phyloP scores from a whole-genome alignment of 2,329 filamentous ascomycete species.

The Elsinoe perseae region DNA sequence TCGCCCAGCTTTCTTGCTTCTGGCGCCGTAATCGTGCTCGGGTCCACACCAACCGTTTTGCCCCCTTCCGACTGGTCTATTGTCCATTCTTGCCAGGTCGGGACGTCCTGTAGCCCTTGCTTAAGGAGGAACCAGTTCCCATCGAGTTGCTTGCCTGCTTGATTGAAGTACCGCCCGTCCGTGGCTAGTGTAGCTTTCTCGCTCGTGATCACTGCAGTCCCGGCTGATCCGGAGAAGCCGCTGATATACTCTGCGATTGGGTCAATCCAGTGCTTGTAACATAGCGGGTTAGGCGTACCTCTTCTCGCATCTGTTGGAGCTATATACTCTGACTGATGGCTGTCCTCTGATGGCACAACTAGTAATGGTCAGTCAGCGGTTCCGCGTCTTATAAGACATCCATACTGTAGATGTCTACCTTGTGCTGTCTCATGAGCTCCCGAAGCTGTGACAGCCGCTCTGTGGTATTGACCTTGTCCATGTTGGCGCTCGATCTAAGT shows the following conservation, averaged over 20 bases:
- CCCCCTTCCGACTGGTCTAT: conserved; percentile 78
- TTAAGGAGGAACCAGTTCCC: conserved; percentile 86
- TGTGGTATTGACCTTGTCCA: conserved; percentile 74
- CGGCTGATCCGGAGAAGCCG: conserved; percentile 90
- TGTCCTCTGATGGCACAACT: conserved; percentile 97
- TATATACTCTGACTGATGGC: conserved; percentile 96
- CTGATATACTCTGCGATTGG: conserved; percentile 63
- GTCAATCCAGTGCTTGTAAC: not conserved
- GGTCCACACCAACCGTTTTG: conserved; percentile 85
- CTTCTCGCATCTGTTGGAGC: conserved; percentile 88
- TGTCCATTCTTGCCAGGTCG: conserved; percentile 95
- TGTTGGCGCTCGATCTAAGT: conserved; percentile 39
- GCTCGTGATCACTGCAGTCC: conserved; percentile 79
- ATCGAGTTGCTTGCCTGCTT: conserved; percentile 85
- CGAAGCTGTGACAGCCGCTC: conserved; percentile 68
- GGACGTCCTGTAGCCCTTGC: conserved; percentile 86
- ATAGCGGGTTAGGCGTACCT: conserved; percentile 39
- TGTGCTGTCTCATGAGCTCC: conserved; percentile 76
- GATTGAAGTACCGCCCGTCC: conserved; percentile 96
- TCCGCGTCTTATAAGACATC: conserved; percentile 18
- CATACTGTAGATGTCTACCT: conserved; percentile 86
- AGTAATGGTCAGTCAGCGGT: conserved; percentile 33
- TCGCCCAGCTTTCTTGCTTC: conserved; percentile 70
- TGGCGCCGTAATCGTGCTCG: conserved; percentile 69
- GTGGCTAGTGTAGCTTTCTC: conserved; percentile 86